Conservation (phyloP, 768 basidiomycete genomes). For the Scleroderma bovista region DNA sequence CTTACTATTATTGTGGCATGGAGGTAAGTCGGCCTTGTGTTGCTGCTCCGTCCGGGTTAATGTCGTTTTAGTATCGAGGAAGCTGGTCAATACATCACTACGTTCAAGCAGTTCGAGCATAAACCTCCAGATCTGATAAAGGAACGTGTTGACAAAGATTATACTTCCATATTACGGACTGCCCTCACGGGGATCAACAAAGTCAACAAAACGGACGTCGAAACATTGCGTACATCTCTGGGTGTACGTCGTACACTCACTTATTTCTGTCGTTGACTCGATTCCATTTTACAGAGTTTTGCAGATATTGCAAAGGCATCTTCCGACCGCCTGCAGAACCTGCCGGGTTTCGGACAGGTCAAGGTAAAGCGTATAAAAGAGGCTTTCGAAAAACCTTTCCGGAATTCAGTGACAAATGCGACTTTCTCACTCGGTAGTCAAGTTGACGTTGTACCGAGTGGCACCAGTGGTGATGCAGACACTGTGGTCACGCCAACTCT, state of each 20-base stretch:
- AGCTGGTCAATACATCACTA: constrained; percentile 85
- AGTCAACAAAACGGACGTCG: constrained; percentile 96
- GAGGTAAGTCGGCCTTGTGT: constrained; percentile 48
- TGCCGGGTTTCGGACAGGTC: constrained; percentile 91
- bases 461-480: too few species aligned
- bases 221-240: constrained; percentile 86
- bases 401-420: constrained; percentile 54
- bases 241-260: constrained; percentile 55
- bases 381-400: constrained; percentile 86
- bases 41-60: constrained; percentile 3
- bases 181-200: constrained; percentile 85
- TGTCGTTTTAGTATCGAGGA: constrained; percentile 64
- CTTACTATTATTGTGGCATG: constrained; percentile 91
- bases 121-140: constrained; percentile 92
- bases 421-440: constrained; percentile 24
- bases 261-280: not conserved
- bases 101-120: constrained; percentile 92
- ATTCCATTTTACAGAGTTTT: constrained; percentile 61
- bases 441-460: too few species aligned
- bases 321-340: constrained; percentile 65
- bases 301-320: constrained; percentile 72
- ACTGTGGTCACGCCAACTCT: too few species aligned
- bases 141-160: constrained; percentile 89
- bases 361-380: constrained; percentile 90
- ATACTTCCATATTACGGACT: constrained; percentile 72